These are phyloP conservation scores for Plasmodium malariae DNA, from an alignment of 169 alveolate species.

Conservation along the genomic window DNA sequence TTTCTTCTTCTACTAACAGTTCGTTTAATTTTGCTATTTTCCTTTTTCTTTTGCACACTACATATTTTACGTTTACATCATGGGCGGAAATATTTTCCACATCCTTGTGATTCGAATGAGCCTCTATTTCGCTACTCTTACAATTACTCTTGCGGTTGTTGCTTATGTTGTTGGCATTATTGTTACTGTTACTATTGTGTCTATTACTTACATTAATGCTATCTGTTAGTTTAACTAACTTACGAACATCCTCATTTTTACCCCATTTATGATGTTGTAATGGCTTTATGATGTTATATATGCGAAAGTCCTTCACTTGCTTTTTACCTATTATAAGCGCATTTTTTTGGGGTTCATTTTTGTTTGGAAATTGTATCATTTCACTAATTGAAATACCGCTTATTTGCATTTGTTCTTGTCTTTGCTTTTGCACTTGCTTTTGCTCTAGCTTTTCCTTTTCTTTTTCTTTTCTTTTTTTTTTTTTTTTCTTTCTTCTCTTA, in stretches of 20 bases:
- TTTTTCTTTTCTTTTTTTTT: constrained; percentile 20
- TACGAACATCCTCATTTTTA: neutral
- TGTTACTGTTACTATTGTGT: neutral
- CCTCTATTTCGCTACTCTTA: neutral
- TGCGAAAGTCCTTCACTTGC: neutral
- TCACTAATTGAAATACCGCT: neutral
- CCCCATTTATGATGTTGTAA: neutral
- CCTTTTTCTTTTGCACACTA: constrained; percentile 18
- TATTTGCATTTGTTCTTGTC: too few species aligned
- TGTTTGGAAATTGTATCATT: neutral
- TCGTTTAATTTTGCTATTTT: constrained; percentile 22
- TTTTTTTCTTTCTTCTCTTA: neutral
- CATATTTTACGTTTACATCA: neutral
- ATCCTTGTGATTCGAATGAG: neutral
- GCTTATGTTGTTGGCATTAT: neutral
- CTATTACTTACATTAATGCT: neutral
- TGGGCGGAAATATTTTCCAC: neutral
- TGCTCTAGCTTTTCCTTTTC: constrained; percentile 8
- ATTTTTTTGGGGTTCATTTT: neutral
- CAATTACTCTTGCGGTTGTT: neutral
- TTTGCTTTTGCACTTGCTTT: neutral
- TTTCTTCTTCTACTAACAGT: constrained; percentile 11
- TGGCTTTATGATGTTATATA: neutral
- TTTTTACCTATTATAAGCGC: neutral
- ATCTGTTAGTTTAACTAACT: neutral